phyloP scores from a whole-genome alignment of 2,329 filamentous ascomycete species.

The Salinomyces thailandicus region DNA sequence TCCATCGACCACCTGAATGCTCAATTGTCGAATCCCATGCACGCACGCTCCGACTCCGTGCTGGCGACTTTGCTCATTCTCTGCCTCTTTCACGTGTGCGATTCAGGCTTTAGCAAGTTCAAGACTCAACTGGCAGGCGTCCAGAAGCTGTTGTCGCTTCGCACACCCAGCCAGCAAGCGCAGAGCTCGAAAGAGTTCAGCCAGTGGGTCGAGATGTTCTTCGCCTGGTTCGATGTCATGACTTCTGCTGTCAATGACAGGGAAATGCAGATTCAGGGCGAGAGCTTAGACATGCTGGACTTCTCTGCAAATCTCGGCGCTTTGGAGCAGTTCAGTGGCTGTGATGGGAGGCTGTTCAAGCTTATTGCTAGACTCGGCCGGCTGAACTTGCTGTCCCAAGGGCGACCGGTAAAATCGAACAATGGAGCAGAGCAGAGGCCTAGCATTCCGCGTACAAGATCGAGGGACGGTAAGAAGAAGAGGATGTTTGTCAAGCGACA shows the following conservation, averaged over 20 bases:
- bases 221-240: constrained; percentile 91
- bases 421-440: constrained; percentile 10
- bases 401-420: constrained; percentile 35
- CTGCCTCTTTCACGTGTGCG: constrained; percentile 86
- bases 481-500: constrained; percentile 10
- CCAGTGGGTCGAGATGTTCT: constrained; percentile 84
- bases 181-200: constrained; percentile 46
- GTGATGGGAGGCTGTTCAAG: constrained; percentile 77
- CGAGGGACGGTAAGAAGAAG: background rate
- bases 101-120: constrained; percentile 86
- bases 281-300: constrained; percentile 52
- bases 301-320: constrained; percentile 59
- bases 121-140: constrained; percentile 88
- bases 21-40: constrained; percentile 65
- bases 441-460: background rate
- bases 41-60: constrained; percentile 73
- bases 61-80: constrained; percentile 78
- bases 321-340: constrained; percentile 76
- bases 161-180: constrained; percentile 50
- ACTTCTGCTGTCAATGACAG: constrained; percentile 85
- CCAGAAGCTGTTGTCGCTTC: constrained; percentile 74
- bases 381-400: constrained; percentile 72
- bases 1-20: constrained; percentile 76
- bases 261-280: constrained; percentile 64
- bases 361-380: constrained; percentile 73